phyloP scores from a whole-genome alignment of 148 eudicot species.

The Rhododendron henanense region DNA sequence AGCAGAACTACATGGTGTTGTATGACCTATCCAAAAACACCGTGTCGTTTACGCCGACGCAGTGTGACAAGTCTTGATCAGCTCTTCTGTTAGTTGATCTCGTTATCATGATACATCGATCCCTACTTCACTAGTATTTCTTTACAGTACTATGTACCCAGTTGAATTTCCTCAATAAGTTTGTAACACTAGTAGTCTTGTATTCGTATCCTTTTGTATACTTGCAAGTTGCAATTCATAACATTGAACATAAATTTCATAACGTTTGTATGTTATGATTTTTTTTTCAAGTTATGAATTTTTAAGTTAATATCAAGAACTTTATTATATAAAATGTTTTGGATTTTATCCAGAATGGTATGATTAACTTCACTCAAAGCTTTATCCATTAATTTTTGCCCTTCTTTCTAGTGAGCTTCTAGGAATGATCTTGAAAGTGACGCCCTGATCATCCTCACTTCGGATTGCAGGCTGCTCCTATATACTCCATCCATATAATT shows the following conservation, averaged over 20 bases:
- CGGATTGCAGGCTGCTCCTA: too few species aligned
- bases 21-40: background rate
- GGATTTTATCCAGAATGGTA: background rate
- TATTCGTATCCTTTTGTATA: background rate
- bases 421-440: too few species aligned
- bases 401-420: too few species aligned
- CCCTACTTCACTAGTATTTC: background rate
- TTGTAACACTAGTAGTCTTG: background rate
- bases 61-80: background rate
- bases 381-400: too few species aligned
- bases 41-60: background rate
- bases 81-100: background rate
- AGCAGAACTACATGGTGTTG: background rate
- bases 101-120: background rate
- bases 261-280: background rate
- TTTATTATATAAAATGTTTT: background rate
- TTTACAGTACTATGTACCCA: background rate
- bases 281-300: background rate
- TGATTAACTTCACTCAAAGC: too few species aligned
- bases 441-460: too few species aligned
- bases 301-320: background rate
- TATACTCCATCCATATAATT: too few species aligned
- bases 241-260: background rate
- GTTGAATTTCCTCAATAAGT: background rate
- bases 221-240: too few species aligned